A percentile compares a stretch with the other conserved stretches of the same genome.
Evolutionary conservation across 2,329 filamentous ascomycete species (phyloP).

Genomic region (Ascochyta fabae): DNA sequence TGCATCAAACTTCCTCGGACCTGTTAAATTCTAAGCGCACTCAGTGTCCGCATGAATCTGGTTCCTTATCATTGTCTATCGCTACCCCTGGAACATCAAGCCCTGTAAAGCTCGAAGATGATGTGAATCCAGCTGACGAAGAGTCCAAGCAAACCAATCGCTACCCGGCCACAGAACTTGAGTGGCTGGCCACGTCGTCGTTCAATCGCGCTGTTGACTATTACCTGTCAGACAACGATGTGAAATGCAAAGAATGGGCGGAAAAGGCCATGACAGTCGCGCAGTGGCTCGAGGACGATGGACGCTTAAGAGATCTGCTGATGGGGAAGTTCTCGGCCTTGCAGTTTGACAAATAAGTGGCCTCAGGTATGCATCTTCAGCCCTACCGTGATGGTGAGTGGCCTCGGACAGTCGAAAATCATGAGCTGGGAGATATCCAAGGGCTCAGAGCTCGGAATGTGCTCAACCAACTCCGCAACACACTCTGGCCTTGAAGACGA

Average conservation of each 20-base stretch:
- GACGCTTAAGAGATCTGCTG: conserved; percentile 32
- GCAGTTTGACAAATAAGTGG: conserved; percentile 46
- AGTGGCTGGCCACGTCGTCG: conserved; percentile 72
- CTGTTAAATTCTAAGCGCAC: conserved; percentile 10
- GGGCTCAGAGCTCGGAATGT: background rate
- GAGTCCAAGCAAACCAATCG: conserved; percentile 47
- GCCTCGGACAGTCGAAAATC: background rate
- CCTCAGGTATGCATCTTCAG: background rate
- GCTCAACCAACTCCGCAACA: conserved; percentile 26
- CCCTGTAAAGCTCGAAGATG: conserved; percentile 9
- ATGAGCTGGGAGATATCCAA: background rate
- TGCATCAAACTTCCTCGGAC: background rate
- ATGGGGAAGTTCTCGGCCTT: conserved; percentile 60
- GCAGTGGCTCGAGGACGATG: conserved; percentile 62
- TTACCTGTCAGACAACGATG: conserved; percentile 57
- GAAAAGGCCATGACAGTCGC: conserved; percentile 68
- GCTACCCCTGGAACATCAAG: conserved; percentile 22
- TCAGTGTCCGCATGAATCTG: conserved; percentile 1
- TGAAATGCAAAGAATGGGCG: conserved; percentile 66
- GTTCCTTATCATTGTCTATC: background rate
- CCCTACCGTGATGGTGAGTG: background rate
- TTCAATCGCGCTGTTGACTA: conserved; percentile 72
- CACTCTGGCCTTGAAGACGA: conserved; percentile 42
- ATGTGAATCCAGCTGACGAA: conserved; percentile 29
- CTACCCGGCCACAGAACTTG: conserved; percentile 72